Evolutionary conservation across 2,329 filamentous ascomycete genomes (phyloP), one percentile per base, ranked within the genome.

Genomic region (Aspergillus sp.): DNA sequence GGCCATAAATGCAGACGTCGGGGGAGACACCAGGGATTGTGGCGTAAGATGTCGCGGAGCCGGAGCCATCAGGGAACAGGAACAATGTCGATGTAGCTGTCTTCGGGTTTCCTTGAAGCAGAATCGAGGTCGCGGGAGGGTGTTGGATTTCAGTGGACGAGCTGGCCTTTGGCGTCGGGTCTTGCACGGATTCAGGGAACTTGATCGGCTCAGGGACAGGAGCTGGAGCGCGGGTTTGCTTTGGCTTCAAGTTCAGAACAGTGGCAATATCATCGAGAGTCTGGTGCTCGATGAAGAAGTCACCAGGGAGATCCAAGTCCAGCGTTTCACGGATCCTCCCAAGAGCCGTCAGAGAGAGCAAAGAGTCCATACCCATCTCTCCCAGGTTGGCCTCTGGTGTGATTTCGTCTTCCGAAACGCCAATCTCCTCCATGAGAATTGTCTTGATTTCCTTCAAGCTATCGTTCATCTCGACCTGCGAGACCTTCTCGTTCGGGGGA

Each of bases 21-120:
- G 67, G 61, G 17, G 64, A 67, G 23, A 74, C 53, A 5, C 62
- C 60, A 1, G 72, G 72, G 23, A 74, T 68, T 1, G 64, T 64
- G 15, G 67, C 65, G 53, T 75, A 75, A 4, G 72, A 74, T 2
- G 70, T 72, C 1, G 72, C 71, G 7, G 71, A 74, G 25, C 72
- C 72, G 15, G 69, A 70, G n/a, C 72, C 70, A 49, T 73, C 72
- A 20, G 70, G 70, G 59, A 73, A 72, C 41, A 73, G 51, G 59
- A 73, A 72, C 5, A 73, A 51, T 6, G 63, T 70, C 42, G 68
- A 63, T 17, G 63, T 69, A 5, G 69, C 69, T 13, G 66, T 71
- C 49, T 68, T 69, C 0, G 70, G 69, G 51, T 68, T 72, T 13
- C 70, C 70, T 51, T 72, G 69, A 3, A 72, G 57, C 12, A 73